A percentile compares a stretch with the other conserved stretches of the same genome.
phyloP scores from a whole-genome alignment of 2,329 filamentous ascomycete species.

The Diplodia corticola region DNA sequence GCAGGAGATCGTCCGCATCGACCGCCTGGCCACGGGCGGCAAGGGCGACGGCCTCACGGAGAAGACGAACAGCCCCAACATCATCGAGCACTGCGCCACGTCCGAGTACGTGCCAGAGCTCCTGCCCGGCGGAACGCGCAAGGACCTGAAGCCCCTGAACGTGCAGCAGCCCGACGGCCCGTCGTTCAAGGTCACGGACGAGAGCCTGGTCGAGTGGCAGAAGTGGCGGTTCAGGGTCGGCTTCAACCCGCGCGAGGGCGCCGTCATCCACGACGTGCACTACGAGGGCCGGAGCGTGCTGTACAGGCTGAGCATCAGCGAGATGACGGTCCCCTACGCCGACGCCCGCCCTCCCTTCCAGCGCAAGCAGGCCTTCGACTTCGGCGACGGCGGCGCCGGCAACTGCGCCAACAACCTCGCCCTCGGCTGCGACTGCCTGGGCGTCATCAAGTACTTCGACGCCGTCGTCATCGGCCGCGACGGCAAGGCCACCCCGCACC shows the following conservation, averaged over 20 bases:
- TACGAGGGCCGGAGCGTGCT: slow-evolving; percentile 67
- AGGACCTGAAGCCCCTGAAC: slow-evolving; percentile 65
- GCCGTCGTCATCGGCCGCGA: slow-evolving; percentile 54
- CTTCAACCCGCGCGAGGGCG: slow-evolving; percentile 55
- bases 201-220: slow-evolving; percentile 49
- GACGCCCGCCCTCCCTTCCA: slow-evolving; percentile 59
- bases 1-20: slow-evolving; percentile 38
- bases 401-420: slow-evolving; percentile 67
- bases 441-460: slow-evolving; percentile 67
- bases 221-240: slow-evolving; percentile 47
- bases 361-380: slow-evolving; percentile 71
- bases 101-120: slow-evolving; percentile 53
- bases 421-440: slow-evolving; percentile 68
- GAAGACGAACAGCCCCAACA: slow-evolving; percentile 40
- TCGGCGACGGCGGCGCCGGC: slow-evolving; percentile 69
- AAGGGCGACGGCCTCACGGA: slow-evolving; percentile 40
- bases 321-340: slow-evolving; percentile 54
- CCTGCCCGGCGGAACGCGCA: slow-evolving; percentile 39
- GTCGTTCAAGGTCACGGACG: slow-evolving; percentile 59
- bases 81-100: slow-evolving; percentile 51
- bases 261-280: slow-evolving; percentile 67
- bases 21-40: slow-evolving; percentile 40
- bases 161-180: slow-evolving; percentile 70
- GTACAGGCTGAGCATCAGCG: slow-evolving; percentile 66
- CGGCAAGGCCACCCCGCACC: slow-evolving; percentile 55